A percentile compares a stretch with the other conserved stretches of the same genome.
phyloP scores from a whole-genome alignment of 2,329 filamentous ascomycete species.

The Apiospora aurea region DNA sequence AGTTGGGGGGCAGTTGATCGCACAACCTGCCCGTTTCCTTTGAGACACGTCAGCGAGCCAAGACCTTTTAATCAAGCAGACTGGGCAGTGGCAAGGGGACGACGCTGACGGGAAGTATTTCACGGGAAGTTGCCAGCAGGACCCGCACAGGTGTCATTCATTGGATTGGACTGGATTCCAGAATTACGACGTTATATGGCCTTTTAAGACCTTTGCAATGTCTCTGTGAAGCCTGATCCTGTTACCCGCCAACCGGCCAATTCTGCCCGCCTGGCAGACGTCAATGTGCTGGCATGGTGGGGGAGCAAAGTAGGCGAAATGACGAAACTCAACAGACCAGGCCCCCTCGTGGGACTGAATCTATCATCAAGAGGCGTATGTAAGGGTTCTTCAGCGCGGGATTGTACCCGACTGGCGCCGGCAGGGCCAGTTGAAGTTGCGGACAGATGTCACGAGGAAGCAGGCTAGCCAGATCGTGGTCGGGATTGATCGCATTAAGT shows the following conservation, averaged over 20 bases:
- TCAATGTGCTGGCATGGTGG: constrained; percentile 1
- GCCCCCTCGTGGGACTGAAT: neutral
- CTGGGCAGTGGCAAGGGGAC: neutral
- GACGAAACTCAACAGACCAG: neutral
- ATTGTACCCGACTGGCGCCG: neutral
- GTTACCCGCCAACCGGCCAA: neutral
- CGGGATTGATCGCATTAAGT: constrained; percentile 2
- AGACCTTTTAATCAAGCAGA: neutral
- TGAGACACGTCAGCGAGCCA: constrained; percentile 7
- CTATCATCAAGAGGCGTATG: neutral
- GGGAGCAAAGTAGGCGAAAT: neutral
- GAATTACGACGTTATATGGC: neutral
- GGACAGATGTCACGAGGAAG: neutral
- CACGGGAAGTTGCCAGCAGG: neutral
- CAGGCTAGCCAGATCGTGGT: neutral
- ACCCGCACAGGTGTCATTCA: neutral
- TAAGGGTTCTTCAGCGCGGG: neutral
- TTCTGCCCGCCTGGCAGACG: neutral
- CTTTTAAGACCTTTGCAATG: neutral
- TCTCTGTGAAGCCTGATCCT: neutral
- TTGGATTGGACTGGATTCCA: neutral
- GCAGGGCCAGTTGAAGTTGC: neutral
- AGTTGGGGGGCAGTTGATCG: neutral
- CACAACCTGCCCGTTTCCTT: neutral
- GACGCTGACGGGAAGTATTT: neutral